phyloP scores from a whole-genome alignment of 352 stramenopile species.

The Globisporangium okanoganense region DNA sequence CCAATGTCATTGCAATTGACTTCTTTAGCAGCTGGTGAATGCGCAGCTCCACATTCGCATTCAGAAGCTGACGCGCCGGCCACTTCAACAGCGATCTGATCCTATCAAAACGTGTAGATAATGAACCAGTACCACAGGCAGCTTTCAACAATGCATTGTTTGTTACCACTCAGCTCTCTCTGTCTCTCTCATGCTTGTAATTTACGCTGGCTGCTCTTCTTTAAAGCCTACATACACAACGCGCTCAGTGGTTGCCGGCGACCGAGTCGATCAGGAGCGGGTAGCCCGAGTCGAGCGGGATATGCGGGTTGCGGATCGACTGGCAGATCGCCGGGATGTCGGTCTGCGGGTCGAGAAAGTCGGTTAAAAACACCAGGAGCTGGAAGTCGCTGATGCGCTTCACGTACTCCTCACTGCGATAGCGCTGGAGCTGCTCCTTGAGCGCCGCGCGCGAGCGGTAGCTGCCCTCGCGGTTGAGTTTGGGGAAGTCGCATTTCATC shows the following conservation, averaged over 20 bases:
- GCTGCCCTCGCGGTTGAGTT: slow-evolving; percentile 87
- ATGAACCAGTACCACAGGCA: not conserved
- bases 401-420: slow-evolving; percentile 55
- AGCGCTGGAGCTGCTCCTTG: slow-evolving; percentile 88
- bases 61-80: not conserved
- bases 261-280: slow-evolving; percentile 94
- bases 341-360: slow-evolving; percentile 90
- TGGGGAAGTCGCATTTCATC: slow-evolving; percentile 93
- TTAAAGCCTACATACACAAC: not conserved
- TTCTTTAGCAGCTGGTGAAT: not conserved
- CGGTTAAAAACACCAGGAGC: slow-evolving; percentile 92
- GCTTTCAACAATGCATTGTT: too few species aligned
- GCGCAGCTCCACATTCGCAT: slow-evolving; percentile 4
- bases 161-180: too few species aligned
- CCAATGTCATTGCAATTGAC: not conserved
- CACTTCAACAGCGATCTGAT: slow-evolving; percentile 3
- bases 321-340: slow-evolving; percentile 94
- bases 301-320: slow-evolving; percentile 83
- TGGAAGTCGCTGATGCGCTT: slow-evolving; percentile 97
- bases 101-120: too few species aligned
- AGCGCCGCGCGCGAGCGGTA: slow-evolving; percentile 88
- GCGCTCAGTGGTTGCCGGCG: slow-evolving; percentile 61
- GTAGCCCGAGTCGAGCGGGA: slow-evolving; percentile 94
- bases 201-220: not conserved
- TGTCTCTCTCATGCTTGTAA: not conserved